Conservation (phyloP, 2,329 filamentous ascomycete species). For the Venturia oleaginea region DNA sequence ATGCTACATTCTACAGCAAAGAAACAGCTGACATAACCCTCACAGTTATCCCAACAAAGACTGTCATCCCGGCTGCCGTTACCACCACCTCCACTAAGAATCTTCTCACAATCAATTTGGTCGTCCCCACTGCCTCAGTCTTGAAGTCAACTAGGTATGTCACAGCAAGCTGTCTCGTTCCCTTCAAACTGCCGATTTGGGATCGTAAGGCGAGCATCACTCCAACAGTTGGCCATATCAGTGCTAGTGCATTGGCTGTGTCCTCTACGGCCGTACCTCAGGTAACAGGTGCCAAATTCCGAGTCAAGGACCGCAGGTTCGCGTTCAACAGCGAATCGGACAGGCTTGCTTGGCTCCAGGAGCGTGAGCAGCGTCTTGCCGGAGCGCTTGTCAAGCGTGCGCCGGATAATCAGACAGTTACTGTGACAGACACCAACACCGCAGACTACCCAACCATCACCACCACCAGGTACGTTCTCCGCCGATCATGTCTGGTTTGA, state of each 20-base stretch:
- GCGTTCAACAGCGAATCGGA: constrained; percentile 15
- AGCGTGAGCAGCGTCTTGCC: constrained; percentile 22
- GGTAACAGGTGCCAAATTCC: constrained; percentile 17
- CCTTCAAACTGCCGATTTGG: constrained; percentile 16
- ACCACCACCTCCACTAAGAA: constrained; percentile 24
- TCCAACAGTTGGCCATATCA: constrained; percentile 17
- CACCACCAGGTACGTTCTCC: constrained; percentile 15
- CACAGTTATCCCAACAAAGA: constrained; percentile 19
- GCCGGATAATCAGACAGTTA: constrained; percentile 27
- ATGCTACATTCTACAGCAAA: background rate
- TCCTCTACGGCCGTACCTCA: constrained; percentile 17
- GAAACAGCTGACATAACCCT: background rate
- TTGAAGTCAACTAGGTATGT: constrained; percentile 20
- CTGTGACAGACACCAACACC: constrained; percentile 25
- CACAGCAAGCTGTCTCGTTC: constrained; percentile 26
- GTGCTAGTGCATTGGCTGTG: constrained; percentile 13
- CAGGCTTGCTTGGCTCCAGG: constrained; percentile 16
- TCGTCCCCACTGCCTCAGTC: constrained; percentile 18
- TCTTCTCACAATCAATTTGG: constrained; percentile 22
- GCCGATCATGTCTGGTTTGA: constrained; percentile 13
- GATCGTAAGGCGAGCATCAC: constrained; percentile 24
- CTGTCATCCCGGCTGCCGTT: constrained; percentile 19
- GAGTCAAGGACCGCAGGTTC: constrained; percentile 20
- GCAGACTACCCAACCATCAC: constrained; percentile 20
- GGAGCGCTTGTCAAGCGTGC: constrained; percentile 22